These are phyloP conservation scores for Pichia sp. DNA, from an alignment of 1,139 yeast genomes.

Conservation along the genomic window DNA sequence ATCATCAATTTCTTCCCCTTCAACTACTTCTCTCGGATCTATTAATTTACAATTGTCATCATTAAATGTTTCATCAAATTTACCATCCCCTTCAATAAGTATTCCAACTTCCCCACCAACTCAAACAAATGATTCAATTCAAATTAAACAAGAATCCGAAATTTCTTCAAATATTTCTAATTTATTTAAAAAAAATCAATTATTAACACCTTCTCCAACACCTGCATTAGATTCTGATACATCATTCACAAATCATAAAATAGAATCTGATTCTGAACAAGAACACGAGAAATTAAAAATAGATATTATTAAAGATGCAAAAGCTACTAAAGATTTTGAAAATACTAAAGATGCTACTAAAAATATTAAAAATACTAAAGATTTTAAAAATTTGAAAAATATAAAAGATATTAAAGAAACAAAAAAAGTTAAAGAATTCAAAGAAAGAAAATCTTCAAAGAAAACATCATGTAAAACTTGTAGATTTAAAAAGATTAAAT, in stretches of 20 bases:
- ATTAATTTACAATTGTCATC: neutral
- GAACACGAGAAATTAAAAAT: too few species aligned
- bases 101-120: too few species aligned
- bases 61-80: too few species aligned
- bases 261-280: neutral
- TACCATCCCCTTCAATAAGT: too few species aligned
- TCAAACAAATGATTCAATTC: too few species aligned
- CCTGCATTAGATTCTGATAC: neutral
- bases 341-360: neutral
- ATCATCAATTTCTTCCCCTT: neutral
- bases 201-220: conserved; percentile 13
- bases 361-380: neutral
- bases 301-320: neutral
- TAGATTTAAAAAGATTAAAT: conserved; percentile 29
- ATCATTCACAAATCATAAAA: too few species aligned
- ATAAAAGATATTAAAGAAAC: neutral
- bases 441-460: conserved; percentile 19
- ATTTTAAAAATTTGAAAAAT: neutral
- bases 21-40: neutral
- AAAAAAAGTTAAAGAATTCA: neutral
- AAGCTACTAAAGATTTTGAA: neutral
- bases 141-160: too few species aligned
- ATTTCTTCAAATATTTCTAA: too few species aligned
- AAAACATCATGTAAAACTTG: conserved; percentile 30
- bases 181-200: neutral